Base-by-base conservation (phyloP, 2,329 filamentous ascomycete species). In the Dendryphion nanum region DNA sequence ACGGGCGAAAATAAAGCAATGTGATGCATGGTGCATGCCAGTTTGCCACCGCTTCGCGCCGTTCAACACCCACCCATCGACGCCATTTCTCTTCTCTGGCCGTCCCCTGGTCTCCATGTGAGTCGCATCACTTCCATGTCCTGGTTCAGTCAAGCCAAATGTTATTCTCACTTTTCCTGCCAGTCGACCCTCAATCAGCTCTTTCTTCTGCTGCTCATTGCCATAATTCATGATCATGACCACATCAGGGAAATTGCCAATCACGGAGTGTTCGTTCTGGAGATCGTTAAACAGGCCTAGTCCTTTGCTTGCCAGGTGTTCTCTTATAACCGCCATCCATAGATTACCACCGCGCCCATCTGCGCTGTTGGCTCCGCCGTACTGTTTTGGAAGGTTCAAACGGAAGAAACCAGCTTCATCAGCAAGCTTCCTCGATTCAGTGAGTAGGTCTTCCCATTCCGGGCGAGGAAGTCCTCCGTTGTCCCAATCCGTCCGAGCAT, bases 1-100 rank as follows among this genome's bases (percentile, higher is more conserved):
- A 6, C 79, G 68, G 13, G 79, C 79, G 49, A 83, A 83, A 26
- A 82, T 64, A 19, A 82, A 73, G 52, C 78, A 78, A 59, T 83
- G 79, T 2, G 79, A 82, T 15, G 78, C 79, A 41, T 66, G 65
- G 51, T 83, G 79, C 61, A 80, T 79, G 3, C 79, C 79, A 2
- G 77, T 82, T 67, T 83, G 80, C 80, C 80, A 84, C 61, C 77
- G 80, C 65, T 84, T 83, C 33, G 66, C 68, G 3, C 79, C 80
- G 32, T 75, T 76, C 49, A 83, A 72, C 48, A 75, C 33, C 65
- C 72, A 81, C 5, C 73, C 73, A 2, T 67, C 55, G 4, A 65
- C 63, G 1, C 72, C 74, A 33, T 72, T 66, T 3, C 63, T 65
- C 10, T 51, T 69, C 48, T 71, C 68, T 17, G 64, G 68, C 20